Evolutionary conservation across 164 flowering plant genomes (phyloP).

Genomic region (Malania oleifera): DNA sequence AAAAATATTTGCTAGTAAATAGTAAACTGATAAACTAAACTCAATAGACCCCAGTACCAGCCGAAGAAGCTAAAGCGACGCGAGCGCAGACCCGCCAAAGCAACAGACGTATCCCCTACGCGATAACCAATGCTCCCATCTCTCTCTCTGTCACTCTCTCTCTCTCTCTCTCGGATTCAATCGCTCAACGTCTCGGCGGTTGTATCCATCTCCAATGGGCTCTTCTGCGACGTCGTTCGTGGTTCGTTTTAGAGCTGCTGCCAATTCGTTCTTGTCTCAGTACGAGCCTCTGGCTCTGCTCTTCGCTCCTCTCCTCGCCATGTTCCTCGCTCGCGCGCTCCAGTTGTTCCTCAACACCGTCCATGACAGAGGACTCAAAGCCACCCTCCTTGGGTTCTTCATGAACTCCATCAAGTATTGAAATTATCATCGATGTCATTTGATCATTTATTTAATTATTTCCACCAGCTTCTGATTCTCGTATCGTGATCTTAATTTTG

Average conservation of each 20-base stretch:
- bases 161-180: background rate
- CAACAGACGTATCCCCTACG: too few relatives aligned
- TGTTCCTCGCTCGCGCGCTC: slow-evolving; percentile 48
- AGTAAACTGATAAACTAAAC: too few relatives aligned
- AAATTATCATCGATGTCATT: background rate
- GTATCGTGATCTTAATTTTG: background rate
- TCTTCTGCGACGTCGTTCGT: slow-evolving; percentile 11
- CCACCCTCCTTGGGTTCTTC: slow-evolving; percentile 35
- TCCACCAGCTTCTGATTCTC: background rate
- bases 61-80: too few relatives aligned
- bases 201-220: slow-evolving; percentile 21
- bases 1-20: too few relatives aligned
- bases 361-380: slow-evolving; percentile 59
- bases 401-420: slow-evolving; percentile 56
- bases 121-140: too few relatives aligned
- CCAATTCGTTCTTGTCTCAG: slow-evolving; percentile 56
- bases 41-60: too few relatives aligned
- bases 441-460: background rate
- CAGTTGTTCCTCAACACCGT: slow-evolving; percentile 36
- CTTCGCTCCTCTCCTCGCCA: slow-evolving; percentile 46
- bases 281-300: slow-evolving; percentile 75
- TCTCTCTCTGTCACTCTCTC: too few relatives aligned
- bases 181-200: background rate
- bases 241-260: slow-evolving; percentile 34
- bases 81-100: too few relatives aligned